phyloP scores from a whole-genome alignment of 176 grass and related monocot species.

The Oryza glumipatula region DNA sequence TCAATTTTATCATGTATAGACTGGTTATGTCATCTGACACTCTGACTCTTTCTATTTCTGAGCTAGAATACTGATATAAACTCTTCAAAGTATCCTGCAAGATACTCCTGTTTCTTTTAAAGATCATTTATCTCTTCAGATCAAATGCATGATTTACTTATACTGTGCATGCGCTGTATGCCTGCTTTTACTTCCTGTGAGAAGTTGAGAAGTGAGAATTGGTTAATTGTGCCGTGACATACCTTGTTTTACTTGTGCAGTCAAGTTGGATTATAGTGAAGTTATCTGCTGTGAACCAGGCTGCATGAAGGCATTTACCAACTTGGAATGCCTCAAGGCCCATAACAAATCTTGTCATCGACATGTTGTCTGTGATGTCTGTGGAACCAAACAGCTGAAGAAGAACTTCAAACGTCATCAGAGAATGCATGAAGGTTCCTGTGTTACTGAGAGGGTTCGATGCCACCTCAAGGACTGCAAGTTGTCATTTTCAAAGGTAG shows the following conservation, averaged over 20 bases:
- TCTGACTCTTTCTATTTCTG: background rate
- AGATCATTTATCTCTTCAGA: background rate
- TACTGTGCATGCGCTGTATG: background rate
- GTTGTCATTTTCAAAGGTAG: constrained; percentile 76
- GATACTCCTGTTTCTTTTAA: background rate
- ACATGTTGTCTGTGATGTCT: constrained; percentile 60
- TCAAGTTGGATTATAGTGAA: constrained; percentile 67
- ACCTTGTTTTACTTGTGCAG: constrained; percentile 40
- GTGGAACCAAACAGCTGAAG: constrained; percentile 74
- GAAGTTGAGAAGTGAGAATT: background rate
- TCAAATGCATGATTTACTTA: background rate
- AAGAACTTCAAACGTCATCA: constrained; percentile 79
- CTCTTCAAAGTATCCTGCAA: background rate
- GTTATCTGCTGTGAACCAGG: constrained; percentile 66
- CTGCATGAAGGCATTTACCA: constrained; percentile 66
- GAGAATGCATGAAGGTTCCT: constrained; percentile 60
- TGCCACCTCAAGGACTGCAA: constrained; percentile 67
- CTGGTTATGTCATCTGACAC: background rate
- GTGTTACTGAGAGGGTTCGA: constrained; percentile 47
- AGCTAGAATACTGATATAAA: too few species aligned
- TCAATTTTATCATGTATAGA: background rate
- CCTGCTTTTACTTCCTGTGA: constrained; percentile 3
- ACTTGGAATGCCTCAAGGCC: constrained; percentile 61
- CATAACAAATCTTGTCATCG: constrained; percentile 65
- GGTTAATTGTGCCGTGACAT: constrained; percentile 4